Percentiles rank a stretch among this genome's conserved stretches.
Conservation (phyloP, 306 rosid species). For the Crotalaria pallida region DNA sequence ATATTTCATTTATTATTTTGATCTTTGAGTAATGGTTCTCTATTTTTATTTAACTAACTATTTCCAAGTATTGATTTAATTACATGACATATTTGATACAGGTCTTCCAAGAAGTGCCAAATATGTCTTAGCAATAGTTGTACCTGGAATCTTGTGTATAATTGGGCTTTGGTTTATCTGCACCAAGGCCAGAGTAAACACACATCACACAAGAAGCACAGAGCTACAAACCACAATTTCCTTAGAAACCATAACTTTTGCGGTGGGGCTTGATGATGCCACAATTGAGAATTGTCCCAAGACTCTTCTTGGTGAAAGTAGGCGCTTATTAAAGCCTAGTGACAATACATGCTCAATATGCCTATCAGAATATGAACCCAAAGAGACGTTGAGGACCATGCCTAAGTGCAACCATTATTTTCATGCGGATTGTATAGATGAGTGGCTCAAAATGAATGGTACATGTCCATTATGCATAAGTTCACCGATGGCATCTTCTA, state of each 20-base stretch:
- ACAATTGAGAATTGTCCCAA: constrained; percentile 75
- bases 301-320: constrained; percentile 57
- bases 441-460: constrained; percentile 70
- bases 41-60: background rate
- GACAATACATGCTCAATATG: constrained; percentile 72
- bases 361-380: constrained; percentile 62
- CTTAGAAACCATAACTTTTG: constrained; percentile 4
- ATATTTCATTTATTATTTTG: too few relatives aligned
- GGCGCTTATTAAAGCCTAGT: constrained; percentile 54
- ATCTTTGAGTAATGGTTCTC: background rate
- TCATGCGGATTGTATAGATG: constrained; percentile 65
- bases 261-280: constrained; percentile 54
- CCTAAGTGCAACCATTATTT: constrained; percentile 76
- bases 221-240: constrained; percentile 5
- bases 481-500: constrained; percentile 41
- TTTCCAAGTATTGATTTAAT: background rate
- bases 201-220: background rate
- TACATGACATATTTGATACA: background rate
- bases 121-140: constrained; percentile 54
- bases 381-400: constrained; percentile 58
- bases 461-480: constrained; percentile 75
- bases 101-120: constrained; percentile 54
- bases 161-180: constrained; percentile 43
- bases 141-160: constrained; percentile 53
- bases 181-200: background rate